Evolutionary conservation across 805 yeast genomes (phyloP).

Genomic region (Komagataella populi): DNA sequence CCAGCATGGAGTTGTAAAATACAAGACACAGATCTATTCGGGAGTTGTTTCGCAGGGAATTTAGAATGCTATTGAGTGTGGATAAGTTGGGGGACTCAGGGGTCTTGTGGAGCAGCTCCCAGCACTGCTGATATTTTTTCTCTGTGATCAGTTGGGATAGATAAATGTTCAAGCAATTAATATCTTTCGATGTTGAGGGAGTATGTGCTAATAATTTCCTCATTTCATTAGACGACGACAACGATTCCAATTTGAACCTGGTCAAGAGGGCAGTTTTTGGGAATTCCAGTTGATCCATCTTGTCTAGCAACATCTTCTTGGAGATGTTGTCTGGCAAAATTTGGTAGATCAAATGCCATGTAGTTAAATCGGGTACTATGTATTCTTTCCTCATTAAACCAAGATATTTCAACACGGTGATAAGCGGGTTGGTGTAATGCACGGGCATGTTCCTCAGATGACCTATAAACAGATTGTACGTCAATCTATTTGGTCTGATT

Average conservation of each 20-base stretch:
- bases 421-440: conserved; percentile 8
- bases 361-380: conserved; percentile 19
- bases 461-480: conserved; percentile 23
- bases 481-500: conserved; percentile 19
- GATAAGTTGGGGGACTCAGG: conserved; percentile 1
- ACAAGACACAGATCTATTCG: conserved; percentile 21
- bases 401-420: conserved; percentile 14
- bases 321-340: conserved; percentile 19
- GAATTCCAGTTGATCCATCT: conserved; percentile 16
- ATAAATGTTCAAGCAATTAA: background rate
- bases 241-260: background rate
- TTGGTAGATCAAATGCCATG: conserved; percentile 22
- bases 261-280: conserved; percentile 16
- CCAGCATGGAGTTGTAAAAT: conserved; percentile 16
- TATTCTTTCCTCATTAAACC: conserved; percentile 15
- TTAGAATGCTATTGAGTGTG: conserved; percentile 17
- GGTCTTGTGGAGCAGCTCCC: background rate
- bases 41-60: conserved; percentile 16
- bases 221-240: background rate
- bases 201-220: background rate
- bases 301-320: conserved; percentile 16
- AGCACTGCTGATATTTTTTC: background rate
- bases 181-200: background rate
- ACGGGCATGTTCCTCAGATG: conserved; percentile 8
- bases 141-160: conserved; percentile 5